Evolutionary conservation across 345 rosid species (phyloP).

Genomic region (Lenwebbia sp.): DNA sequence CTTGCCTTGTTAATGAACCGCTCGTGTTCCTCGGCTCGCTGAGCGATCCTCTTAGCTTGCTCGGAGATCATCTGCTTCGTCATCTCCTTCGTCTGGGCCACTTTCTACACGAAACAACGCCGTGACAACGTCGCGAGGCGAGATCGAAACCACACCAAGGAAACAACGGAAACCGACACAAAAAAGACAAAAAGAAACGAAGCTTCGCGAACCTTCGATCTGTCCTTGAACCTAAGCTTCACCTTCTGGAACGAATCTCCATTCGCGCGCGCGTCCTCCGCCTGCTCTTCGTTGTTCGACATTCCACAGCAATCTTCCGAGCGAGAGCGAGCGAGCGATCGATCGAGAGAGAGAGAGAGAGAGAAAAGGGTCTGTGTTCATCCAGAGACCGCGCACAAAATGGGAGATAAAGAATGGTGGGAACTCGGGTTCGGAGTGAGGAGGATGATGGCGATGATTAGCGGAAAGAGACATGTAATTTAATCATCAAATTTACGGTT

Average conservation of each 20-base stretch:
- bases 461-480: not conserved
- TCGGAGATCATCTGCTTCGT: slow-evolving; percentile 78
- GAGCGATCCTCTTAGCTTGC: slow-evolving; percentile 88
- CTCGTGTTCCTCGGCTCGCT: slow-evolving; percentile 92
- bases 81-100: slow-evolving; percentile 69
- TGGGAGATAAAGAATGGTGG: not conserved
- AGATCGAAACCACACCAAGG: not conserved
- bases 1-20: slow-evolving; percentile 69
- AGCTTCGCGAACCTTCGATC: slow-evolving; percentile 37
- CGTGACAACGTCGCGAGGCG: not conserved
- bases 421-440: not conserved
- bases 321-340: not conserved
- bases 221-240: slow-evolving; percentile 44
- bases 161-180: not conserved
- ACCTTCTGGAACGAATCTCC: slow-evolving; percentile 24
- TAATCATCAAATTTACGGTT: not conserved
- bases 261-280: slow-evolving; percentile 23
- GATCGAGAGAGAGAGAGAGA: not conserved
- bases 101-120: slow-evolving; percentile 30
- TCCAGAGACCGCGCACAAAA: too few relatives aligned
- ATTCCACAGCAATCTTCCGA: slow-evolving; percentile 2
- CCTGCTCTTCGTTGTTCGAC: slow-evolving; percentile 32
- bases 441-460: not conserved
- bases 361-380: not conserved
- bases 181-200: not conserved